phyloP scores from a whole-genome alignment of 2,329 filamentous ascomycete species.

The Westerdykella aurantiaca region DNA sequence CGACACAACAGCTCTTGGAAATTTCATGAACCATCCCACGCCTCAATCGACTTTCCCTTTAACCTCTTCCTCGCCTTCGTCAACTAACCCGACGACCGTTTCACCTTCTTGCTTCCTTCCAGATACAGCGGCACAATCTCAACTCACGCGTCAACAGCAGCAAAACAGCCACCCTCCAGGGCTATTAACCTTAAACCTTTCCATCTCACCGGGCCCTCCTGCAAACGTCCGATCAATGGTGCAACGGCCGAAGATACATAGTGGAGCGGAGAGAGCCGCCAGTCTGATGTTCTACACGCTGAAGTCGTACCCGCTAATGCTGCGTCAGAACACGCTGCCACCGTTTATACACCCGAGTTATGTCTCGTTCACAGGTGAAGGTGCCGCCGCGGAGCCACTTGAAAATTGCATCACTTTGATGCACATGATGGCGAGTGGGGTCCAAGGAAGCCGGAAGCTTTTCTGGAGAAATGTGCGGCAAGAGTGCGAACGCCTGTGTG shows the following conservation, averaged over 20 bases:
- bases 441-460: constrained; percentile 35
- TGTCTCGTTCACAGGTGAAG: constrained; percentile 16
- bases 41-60: neutral
- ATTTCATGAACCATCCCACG: no score
- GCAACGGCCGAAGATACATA: constrained; percentile 15
- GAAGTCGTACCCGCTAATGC: constrained; percentile 41
- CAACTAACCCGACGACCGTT: neutral
- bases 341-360: constrained; percentile 42
- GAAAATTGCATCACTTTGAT: constrained; percentile 40
- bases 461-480: constrained; percentile 43
- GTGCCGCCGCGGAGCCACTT: constrained; percentile 33
- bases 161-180: no score
- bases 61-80: neutral
- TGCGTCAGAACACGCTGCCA: constrained; percentile 37
- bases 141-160: neutral
- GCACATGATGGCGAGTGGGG: constrained; percentile 37
- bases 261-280: constrained; percentile 30
- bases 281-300: constrained; percentile 39
- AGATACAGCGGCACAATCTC: neutral
- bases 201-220: no score
- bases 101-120: no score
- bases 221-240: constrained; percentile 24
- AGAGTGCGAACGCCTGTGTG: constrained; percentile 40
- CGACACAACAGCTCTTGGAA: no score
- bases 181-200: neutral